Conservation (phyloP, 1,284 basidiomycete species). For the Puccinia novopanici region DNA sequence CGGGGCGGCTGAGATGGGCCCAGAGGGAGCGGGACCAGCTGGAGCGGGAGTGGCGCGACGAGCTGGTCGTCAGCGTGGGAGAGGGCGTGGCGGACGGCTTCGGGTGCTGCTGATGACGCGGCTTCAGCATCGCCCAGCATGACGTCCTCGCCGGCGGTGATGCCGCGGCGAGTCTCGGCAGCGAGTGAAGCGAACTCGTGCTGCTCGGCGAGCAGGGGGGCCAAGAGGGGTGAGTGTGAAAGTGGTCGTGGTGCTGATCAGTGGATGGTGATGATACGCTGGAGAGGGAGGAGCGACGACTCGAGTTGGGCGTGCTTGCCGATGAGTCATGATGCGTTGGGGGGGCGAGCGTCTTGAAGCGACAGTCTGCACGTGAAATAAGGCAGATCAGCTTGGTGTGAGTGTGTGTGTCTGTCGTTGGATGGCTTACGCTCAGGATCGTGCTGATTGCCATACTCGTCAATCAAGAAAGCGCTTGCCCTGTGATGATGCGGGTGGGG, state of each 20-base stretch:
- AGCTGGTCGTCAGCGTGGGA: background rate
- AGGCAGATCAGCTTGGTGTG: background rate
- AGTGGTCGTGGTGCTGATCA: background rate
- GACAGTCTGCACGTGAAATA: background rate
- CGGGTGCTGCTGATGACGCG: background rate
- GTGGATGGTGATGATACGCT: too few species aligned
- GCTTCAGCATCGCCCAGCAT: background rate
- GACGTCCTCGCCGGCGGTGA: too few species aligned
- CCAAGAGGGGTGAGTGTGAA: too few species aligned
- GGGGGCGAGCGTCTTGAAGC: conserved; percentile 16
- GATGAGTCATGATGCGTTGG: background rate
- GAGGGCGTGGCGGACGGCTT: background rate
- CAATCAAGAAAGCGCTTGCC: conserved; percentile 14
- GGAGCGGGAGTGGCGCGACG: background rate
- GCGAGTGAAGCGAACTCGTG: background rate
- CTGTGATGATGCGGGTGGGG: background rate
- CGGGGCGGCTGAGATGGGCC: background rate
- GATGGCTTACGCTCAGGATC: conserved; percentile 35
- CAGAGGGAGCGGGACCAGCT: background rate
- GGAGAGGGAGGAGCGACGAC: background rate
- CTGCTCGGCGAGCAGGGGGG: background rate
- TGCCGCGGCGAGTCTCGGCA: background rate
- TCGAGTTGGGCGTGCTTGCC: background rate
- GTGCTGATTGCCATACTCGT: conserved; percentile 35
- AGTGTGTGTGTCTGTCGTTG: background rate